Evolutionary conservation across 352 stramenopile species (phyloP), one percentile per base, ranked within the genome.

Genomic region (Pythium brachiatum): DNA sequence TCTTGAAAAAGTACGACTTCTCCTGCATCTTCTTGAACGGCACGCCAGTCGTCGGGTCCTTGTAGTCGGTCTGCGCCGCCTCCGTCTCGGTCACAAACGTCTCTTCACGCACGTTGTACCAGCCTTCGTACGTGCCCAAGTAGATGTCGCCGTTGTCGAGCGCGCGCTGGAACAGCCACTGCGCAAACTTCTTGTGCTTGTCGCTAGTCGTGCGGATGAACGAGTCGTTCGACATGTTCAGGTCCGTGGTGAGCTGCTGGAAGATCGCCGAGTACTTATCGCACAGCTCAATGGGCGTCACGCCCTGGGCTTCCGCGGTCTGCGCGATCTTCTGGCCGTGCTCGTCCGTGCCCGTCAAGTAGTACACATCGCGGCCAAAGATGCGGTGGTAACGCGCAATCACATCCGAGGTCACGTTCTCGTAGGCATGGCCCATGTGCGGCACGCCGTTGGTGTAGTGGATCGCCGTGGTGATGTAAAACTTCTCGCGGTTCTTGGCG

Each of bases 321-420:
- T 98, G 96, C 58, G 97, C 97, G 69, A 99, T 99, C 83, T 99
- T 99, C 80, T 99, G 97, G 15, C 97, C 97, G 71, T 99, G 97
- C 77, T 99, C 97, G 79, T 99, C 97, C 12, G 97, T 97, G 32
- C 85, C 85, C 44, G 87, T 96, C 43, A 95, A 70, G 71, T 95
- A 96, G 62, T 81, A 91, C 41, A 92, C 83, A 44, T 95, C 79
- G 34, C 86, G 78, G 9, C 89, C 92, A 60, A 91, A 94, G 58
- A 74, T 70, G 58, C 97, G 92, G 57, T 98, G 83, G 74, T 98
- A 99, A 21, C 97, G 88, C 39, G 82, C 84, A 66, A 99, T 94
- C n/a, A 98, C 94, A 79, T 99, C 97, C 15, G 96, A 77, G 39
- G 95, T 97, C 41, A 97, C 84, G 53, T 96, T 98, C 78, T 99